Base-by-base conservation (phyloP, 2,329 filamentous ascomycete species). In the Phaeophleospora eucalypticola region DNA sequence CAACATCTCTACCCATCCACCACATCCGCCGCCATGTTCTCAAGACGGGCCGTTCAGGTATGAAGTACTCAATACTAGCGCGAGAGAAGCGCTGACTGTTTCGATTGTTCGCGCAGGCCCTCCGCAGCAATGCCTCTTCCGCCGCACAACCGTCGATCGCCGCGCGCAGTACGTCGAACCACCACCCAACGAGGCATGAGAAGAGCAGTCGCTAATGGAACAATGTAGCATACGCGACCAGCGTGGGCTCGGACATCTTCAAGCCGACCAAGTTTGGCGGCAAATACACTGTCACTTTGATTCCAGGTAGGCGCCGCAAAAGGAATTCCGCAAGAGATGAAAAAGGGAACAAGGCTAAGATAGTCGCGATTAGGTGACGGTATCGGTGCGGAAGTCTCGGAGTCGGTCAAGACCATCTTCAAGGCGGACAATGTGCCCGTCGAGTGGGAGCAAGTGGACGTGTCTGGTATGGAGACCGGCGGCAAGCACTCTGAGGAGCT, bases 401-500 rank as follows among this genome's bases (percentile, higher is more conserved):
- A 97, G 76, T 93, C 89, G 56, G 91, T 98, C 71, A 95, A 96
- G 84, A 94, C 91, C 61, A 86, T 98, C 72, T 97, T 97, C 85
- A 97, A 96, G 83, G 90, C 91, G 70, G 91, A 97, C 79, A 97
- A 95, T 69, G 91, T 96, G 44, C 93, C 93, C 66, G 84, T 98
- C 65, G 89, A 96, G 74, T 97, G 93, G 91, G 93, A 98, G 75
- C 90, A 97, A 78, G 81, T 98, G 64, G 90, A 96, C 69, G 91
- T 95, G 38, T 89, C 88, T 20, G 93, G 93, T 71, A 80, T 97
- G 58, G 87, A 91, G 68, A 82, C 84, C 51, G 87, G 87, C 65
- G 80, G 82, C 70, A 89, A 89, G 74, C 85, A 89, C 71, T 89
- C 89, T 50, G 93, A 97, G 76, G 89, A 89, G 61, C 85, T 95